Base-by-base conservation (phyloP, 805 yeast genomes). In the Ogataea methylovora region DNA sequence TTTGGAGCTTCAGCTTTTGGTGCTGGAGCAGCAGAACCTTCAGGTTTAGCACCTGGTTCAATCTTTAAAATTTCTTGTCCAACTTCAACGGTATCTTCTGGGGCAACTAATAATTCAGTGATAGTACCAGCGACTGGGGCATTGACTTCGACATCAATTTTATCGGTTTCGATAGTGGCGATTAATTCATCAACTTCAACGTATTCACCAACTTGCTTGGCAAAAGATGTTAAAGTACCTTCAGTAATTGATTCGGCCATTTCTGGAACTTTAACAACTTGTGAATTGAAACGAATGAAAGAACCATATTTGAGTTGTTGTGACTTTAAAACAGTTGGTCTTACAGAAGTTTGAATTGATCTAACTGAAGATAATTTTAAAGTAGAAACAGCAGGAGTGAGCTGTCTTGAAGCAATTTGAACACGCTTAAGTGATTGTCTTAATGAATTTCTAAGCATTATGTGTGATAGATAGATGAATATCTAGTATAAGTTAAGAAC, bases 161-260 rank as follows among this genome's bases (percentile, higher is more conserved):
- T 92, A 63, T 92, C 98, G 32, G 98, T 92, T 68, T 92, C 98
- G 50, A 92, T 90, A 44, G 97, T 88, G 38, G 97, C 97, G 48
- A 92, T 70, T 45, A 84, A 77, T 65, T 90, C 97, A 61, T 90
- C 97, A 47, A 67, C 76, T 38, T 71, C 74, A 36, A 90, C 90
- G 50, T 64, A 87, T 40, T 90, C 97, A 46, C 98, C 98, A 41
- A 87, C 86, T 41, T 74, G 63, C 56, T 80, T 81, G 44, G 69
- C 65, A 54, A 66, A 80, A 13, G 72, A 50, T 44, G 84, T 69
- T 46, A 92, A 72, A 32, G 97, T 85, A 58, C 98, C 98, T 63
- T 92, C 98, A 27, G 96, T 85, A 55, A 92, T 81, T 33, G 97
- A 88, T 66, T 92, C 98, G 29, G 98, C 97, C 97, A 92, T 87